Percentiles rank a stretch among this genome's conserved stretches.
phyloP scores from a whole-genome alignment of 192 early-diverging fungal genomes.

The Jimgerdemannia flammicorona region DNA sequence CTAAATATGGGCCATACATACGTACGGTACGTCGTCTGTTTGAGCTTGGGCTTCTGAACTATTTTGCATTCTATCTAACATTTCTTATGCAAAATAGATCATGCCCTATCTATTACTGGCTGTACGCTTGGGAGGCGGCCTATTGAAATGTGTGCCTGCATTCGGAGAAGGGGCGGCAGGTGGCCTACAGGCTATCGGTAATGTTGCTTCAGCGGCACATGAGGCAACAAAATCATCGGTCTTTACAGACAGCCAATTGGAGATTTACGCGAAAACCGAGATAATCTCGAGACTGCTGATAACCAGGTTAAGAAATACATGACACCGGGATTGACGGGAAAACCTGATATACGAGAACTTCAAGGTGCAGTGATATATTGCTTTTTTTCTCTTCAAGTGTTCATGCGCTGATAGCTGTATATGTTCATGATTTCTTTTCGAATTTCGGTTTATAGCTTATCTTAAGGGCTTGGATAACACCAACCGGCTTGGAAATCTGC shows the following conservation, averaged over 20 bases:
- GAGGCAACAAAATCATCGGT: background rate
- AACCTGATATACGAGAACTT: background rate
- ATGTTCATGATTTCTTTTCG: no score
- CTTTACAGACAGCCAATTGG: background rate
- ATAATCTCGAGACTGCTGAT: background rate
- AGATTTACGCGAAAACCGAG: background rate
- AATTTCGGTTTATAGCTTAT: no score
- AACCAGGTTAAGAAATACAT: background rate
- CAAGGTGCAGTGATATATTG: background rate
- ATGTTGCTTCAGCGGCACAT: background rate
- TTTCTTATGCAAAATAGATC: background rate
- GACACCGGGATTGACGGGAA: background rate
- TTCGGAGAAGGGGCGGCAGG: background rate
- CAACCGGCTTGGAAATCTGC: no score
- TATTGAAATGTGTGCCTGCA: background rate
- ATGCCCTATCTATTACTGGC: background rate
- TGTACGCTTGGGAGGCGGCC: background rate
- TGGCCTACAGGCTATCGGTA: no score
- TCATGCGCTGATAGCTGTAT: no score
- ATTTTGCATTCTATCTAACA: background rate
- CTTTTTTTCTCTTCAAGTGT: no score
- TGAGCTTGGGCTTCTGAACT: background rate
- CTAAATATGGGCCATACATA: background rate
- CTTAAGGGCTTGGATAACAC: no score
- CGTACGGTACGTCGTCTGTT: background rate